Conservation (phyloP, 1,284 basidiomycete genomes). For the Exobasidium cylindrosporum region DNA sequence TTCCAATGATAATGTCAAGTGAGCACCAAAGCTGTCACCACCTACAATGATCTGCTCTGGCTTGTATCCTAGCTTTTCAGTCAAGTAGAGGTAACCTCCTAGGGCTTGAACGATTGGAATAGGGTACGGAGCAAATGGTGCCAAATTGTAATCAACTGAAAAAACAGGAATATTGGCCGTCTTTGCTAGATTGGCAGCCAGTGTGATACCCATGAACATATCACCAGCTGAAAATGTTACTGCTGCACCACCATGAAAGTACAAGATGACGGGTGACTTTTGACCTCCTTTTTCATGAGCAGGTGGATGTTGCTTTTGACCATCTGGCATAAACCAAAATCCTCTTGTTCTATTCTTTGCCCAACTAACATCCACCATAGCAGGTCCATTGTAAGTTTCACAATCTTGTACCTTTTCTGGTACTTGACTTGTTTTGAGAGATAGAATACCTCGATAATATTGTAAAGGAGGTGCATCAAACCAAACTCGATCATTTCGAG, state of each 20-base stretch:
- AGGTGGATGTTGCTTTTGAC: slow-evolving; percentile 17
- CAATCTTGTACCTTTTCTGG: slow-evolving; percentile 21
- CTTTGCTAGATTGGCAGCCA: slow-evolving; percentile 38
- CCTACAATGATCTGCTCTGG: slow-evolving; percentile 49
- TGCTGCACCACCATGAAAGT: slow-evolving; percentile 50
- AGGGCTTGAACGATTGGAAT: slow-evolving; percentile 43
- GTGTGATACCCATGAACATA: slow-evolving; percentile 43
- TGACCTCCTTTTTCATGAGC: slow-evolving; percentile 16
- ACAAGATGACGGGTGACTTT: slow-evolving; percentile 39
- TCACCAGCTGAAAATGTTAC: slow-evolving; percentile 51
- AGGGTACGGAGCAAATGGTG: slow-evolving; percentile 41
- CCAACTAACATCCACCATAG: slow-evolving; percentile 46
- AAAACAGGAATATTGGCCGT: slow-evolving; percentile 42
- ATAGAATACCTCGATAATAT: slow-evolving; percentile 41
- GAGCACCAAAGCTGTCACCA: slow-evolving; percentile 47
- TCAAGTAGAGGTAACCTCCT: slow-evolving; percentile 42
- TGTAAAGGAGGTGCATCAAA: slow-evolving; percentile 44
- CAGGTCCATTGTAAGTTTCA: slow-evolving; percentile 36
- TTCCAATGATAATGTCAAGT: slow-evolving; percentile 41
- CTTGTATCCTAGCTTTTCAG: slow-evolving; percentile 39
- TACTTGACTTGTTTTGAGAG: slow-evolving; percentile 28
- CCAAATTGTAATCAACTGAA: slow-evolving; percentile 51
- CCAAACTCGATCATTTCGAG: slow-evolving; percentile 44
- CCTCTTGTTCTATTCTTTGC: slow-evolving; percentile 42
- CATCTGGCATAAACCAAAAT: slow-evolving; percentile 48